These are phyloP conservation scores for Spizellomyces sp. DNA, from an alignment of 192 early-diverging fungal species.

Conservation along the genomic window DNA sequence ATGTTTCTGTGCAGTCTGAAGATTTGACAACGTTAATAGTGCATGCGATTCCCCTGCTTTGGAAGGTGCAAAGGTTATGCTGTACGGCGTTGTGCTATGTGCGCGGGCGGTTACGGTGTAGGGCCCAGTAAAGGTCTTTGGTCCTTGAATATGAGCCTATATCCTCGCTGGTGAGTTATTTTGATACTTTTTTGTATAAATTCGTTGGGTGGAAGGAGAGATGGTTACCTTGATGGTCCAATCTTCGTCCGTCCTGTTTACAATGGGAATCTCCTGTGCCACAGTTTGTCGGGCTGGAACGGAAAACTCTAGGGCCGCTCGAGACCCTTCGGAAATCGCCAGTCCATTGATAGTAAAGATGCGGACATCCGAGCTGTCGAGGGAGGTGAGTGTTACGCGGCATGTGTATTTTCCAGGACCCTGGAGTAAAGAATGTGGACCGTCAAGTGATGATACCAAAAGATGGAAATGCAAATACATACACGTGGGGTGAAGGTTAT, in stretches of 20 bases:
- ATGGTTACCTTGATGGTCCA: slow-evolving; percentile 50
- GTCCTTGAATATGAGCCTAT: slow-evolving; percentile 41
- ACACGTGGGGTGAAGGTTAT: slow-evolving; percentile 49
- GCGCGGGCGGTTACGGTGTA: slow-evolving; percentile 38
- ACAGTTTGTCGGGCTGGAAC: slow-evolving; percentile 47
- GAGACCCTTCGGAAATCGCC: slow-evolving; percentile 53
- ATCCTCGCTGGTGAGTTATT: background rate
- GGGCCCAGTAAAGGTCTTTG: slow-evolving; percentile 39
- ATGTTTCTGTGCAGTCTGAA: slow-evolving; percentile 51
- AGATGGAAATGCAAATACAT: background rate
- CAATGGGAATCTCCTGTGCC: slow-evolving; percentile 55
- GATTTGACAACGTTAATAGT: slow-evolving; percentile 45
- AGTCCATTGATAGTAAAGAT: slow-evolving; percentile 47
- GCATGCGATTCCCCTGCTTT: slow-evolving; percentile 33
- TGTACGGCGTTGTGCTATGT: slow-evolving; percentile 31
- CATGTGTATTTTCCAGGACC: slow-evolving; percentile 53
- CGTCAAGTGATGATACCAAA: background rate
- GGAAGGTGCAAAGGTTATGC: slow-evolving; percentile 41
- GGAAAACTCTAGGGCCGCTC: slow-evolving; percentile 47
- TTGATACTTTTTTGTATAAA: too few species aligned
- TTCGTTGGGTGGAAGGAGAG: background rate
- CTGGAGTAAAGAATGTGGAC: slow-evolving; percentile 25
- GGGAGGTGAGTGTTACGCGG: slow-evolving; percentile 44
- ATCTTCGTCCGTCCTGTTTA: slow-evolving; percentile 56
- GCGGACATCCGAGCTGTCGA: slow-evolving; percentile 49